phyloP scores from a whole-genome alignment of 257 asterid genomes.

The Solanum lycopersicoides region DNA sequence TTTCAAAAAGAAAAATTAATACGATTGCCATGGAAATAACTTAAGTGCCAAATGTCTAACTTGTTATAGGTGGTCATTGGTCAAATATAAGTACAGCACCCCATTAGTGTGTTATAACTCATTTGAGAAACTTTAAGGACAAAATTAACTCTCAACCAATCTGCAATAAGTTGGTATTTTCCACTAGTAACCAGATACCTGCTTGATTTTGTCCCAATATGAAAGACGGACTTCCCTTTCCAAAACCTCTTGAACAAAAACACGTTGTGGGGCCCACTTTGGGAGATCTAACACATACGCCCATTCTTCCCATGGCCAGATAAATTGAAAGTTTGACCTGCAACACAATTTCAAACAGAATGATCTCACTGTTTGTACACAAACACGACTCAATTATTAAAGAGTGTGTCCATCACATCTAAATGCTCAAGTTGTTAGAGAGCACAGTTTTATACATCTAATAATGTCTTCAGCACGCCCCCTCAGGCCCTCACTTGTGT shows the following conservation, averaged over 20 bases:
- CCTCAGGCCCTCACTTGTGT: background rate
- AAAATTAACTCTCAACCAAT: background rate
- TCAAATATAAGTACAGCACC: background rate
- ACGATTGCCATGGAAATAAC: background rate
- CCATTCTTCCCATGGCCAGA: conserved; percentile 99
- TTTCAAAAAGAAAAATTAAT: background rate
- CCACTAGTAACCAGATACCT: conserved; percentile 30
- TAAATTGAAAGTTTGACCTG: conserved; percentile 97
- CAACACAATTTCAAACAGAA: conserved; percentile 5
- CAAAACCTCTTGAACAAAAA: conserved; percentile 94
- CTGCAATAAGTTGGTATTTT: background rate
- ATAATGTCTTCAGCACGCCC: background rate
- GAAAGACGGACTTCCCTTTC: conserved; percentile 97
- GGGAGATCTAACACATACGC: conserved; percentile 89
- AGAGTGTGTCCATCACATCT: background rate
- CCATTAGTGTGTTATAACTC: background rate
- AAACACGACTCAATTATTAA: background rate
- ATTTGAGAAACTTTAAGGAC: background rate
- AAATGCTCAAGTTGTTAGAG: background rate
- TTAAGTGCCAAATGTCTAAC: background rate
- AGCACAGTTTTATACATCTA: background rate
- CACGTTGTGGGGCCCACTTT: conserved; percentile 97
- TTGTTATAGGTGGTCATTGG: background rate
- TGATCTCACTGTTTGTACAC: background rate
- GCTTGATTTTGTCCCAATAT: conserved; percentile 94